Percentiles rank a stretch among this genome's conserved stretches.
Evolutionary conservation across 805 yeast species (phyloP).

Genomic region (Wickerhamomyces xylosicus): DNA sequence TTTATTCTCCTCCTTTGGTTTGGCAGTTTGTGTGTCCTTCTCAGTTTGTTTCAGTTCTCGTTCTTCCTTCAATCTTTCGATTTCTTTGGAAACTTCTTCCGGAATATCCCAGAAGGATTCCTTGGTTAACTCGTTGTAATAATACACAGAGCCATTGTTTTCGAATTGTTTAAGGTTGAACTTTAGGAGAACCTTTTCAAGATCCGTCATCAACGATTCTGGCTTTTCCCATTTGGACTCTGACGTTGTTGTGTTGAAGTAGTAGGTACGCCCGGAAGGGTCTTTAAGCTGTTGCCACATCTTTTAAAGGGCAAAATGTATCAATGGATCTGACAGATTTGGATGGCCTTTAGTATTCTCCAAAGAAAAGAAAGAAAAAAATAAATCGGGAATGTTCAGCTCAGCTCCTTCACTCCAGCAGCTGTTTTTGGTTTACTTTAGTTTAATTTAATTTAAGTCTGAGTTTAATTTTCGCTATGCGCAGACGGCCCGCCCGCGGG

Average conservation of each 20-base stretch:
- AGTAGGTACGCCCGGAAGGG: conserved; percentile 49
- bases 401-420: too few relatives aligned
- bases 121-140: conserved; percentile 52
- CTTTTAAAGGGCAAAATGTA: too few relatives aligned
- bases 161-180: conserved; percentile 47
- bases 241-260: conserved; percentile 53
- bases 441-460: too few relatives aligned
- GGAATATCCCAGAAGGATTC: conserved; percentile 83
- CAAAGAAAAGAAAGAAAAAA: too few relatives aligned
- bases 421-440: too few relatives aligned
- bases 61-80: conserved; percentile 4
- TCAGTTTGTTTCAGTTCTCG: conserved; percentile 3
- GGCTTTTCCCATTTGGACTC: conserved; percentile 83
- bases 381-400: too few relatives aligned
- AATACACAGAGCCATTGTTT: conserved; percentile 54
- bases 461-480: too few relatives aligned
- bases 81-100: conserved; percentile 26
- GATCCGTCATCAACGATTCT: conserved; percentile 30
- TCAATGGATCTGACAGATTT: too few relatives aligned
- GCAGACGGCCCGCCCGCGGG: too few relatives aligned
- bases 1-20: neutral
- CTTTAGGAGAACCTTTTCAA: conserved; percentile 35
- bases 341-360: too few relatives aligned
- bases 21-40: conserved; percentile 2
- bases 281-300: neutral